Evolutionary conservation across 148 eudicot species (phyloP).

Genomic region (Mesembryanthemum crystallinum): DNA sequence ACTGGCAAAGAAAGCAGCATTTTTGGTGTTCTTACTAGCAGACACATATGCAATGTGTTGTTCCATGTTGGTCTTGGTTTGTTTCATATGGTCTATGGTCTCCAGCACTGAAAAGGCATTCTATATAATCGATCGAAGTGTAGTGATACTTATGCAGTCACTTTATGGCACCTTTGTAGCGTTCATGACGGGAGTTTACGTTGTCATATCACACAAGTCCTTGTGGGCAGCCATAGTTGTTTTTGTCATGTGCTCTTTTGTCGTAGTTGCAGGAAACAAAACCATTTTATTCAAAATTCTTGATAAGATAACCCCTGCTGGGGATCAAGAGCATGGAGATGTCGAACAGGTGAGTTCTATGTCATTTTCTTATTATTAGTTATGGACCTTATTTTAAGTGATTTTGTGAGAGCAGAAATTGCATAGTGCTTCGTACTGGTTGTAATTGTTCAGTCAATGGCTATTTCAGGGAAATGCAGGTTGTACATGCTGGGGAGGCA

Average conservation of each 20-base stretch:
- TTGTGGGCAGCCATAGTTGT: background rate
- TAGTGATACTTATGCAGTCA: background rate
- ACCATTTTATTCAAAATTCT: background rate
- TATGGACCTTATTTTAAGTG: no score
- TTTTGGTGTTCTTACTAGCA: background rate
- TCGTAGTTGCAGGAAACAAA: background rate
- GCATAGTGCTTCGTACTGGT: no score
- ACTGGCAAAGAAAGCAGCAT: background rate
- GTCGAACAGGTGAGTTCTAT: background rate
- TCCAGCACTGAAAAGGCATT: background rate
- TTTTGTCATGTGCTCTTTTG: background rate
- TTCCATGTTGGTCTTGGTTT: background rate
- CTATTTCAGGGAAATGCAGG: no score
- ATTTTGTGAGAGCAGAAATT: no score
- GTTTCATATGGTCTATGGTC: background rate
- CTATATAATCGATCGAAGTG: background rate
- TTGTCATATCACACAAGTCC: background rate
- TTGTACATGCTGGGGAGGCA: no score
- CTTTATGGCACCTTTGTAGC: background rate
- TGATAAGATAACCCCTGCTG: background rate
- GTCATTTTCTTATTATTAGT: no score
- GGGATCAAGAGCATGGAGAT: background rate
- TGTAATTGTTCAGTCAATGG: no score
- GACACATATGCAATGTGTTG: constrained; percentile 2
- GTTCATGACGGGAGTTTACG: background rate